phyloP scores from a whole-genome alignment of 331 rosid genomes.

The Pyrus hybrid region DNA sequence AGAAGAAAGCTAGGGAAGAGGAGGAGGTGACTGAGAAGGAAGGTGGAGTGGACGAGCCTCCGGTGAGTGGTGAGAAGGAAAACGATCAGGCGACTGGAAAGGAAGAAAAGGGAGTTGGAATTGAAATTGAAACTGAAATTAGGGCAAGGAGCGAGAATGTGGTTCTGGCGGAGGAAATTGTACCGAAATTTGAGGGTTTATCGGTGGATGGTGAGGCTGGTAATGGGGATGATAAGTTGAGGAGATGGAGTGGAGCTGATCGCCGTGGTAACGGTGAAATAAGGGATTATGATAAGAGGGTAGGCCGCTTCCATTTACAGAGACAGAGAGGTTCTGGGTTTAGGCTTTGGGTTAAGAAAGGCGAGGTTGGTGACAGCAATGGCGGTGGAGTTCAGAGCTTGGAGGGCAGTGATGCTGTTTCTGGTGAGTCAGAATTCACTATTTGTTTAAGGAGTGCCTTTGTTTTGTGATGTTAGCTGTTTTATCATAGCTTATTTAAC shows the following conservation, averaged over 20 bases:
- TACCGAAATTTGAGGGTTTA: slow-evolving; percentile 1
- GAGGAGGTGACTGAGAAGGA: slow-evolving; percentile 7
- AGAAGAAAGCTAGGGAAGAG: background rate
- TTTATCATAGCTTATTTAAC: background rate
- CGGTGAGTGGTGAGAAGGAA: background rate
- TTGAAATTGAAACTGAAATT: background rate
- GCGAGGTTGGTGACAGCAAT: slow-evolving; percentile 16
- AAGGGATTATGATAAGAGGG: background rate
- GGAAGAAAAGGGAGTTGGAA: slow-evolving; percentile 1
- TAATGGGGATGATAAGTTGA: background rate
- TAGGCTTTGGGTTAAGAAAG: slow-evolving; percentile 59
- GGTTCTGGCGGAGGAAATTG: background rate
- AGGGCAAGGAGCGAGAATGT: slow-evolving; percentile 2
- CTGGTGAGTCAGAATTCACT: slow-evolving; percentile 32
- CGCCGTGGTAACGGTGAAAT: background rate
- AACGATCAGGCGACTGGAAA: background rate
- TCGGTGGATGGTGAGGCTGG: slow-evolving; percentile 1
- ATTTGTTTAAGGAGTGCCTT: background rate
- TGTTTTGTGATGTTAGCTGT: background rate
- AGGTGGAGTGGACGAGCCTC: background rate
- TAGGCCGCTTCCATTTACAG: background rate
- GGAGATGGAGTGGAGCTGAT: background rate
- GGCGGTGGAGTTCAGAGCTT: slow-evolving; percentile 6
- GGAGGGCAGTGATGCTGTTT: background rate
- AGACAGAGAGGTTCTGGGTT: background rate